A percentile compares a stretch with the other conserved stretches of the same genome.
Conservation (phyloP, 140 eudicot genomes). For the Stevia rebaudiana region DNA sequence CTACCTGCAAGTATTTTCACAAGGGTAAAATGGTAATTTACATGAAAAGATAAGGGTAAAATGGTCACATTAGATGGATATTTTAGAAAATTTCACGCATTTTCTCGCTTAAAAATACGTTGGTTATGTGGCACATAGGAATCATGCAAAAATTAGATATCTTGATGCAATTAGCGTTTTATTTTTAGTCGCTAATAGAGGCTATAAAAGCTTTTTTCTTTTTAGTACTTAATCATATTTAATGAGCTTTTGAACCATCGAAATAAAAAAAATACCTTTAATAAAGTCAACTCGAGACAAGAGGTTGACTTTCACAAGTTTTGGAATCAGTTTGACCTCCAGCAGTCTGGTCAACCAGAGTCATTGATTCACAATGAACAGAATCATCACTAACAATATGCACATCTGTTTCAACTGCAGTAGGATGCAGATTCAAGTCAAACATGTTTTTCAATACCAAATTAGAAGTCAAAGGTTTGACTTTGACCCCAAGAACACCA, state of each 20-base stretch:
- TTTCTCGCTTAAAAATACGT: not conserved
- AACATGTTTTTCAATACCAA: conserved; percentile 16
- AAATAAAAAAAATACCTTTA: conserved; percentile 18
- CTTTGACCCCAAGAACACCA: conserved; percentile 14
- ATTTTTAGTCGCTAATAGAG: not conserved
- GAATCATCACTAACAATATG: conserved; percentile 17
- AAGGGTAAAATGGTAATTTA: not conserved
- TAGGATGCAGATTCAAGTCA: conserved; percentile 31
- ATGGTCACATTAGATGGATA: not conserved
- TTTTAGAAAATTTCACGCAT: not conserved
- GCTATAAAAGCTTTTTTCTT: not conserved
- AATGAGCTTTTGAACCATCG: not conserved
- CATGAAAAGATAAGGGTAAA: not conserved
- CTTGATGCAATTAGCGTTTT: not conserved
- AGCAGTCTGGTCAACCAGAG: conserved; percentile 19
- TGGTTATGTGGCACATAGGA: not conserved
- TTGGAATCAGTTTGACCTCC: conserved; percentile 11
- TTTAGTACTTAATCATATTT: not conserved
- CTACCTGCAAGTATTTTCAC: conserved; percentile 20
- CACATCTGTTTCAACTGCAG: conserved; percentile 21
- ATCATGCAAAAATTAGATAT: not conserved
- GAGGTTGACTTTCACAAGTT: conserved; percentile 27
- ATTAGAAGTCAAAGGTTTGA: conserved; percentile 9
- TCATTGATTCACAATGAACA: conserved; percentile 12
- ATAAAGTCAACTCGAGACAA: conserved; percentile 13